Percentiles rank a stretch among this genome's conserved stretches.
phyloP scores from a whole-genome alignment of 2,329 filamentous ascomycete genomes.

The Colletotrichum nymphaeae region DNA sequence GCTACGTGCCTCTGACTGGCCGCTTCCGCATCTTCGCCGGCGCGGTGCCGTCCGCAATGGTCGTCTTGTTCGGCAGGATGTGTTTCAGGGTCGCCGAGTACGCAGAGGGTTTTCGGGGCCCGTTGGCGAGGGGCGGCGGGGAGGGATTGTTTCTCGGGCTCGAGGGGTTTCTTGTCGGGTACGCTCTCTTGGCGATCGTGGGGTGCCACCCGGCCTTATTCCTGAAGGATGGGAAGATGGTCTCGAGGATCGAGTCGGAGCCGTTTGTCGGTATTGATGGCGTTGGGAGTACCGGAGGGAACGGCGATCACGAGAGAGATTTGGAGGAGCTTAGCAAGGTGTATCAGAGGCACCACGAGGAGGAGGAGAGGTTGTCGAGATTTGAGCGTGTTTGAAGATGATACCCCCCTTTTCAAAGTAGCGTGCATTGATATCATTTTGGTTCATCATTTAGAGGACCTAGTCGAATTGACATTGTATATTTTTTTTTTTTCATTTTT shows the following conservation, averaged over 20 bases:
- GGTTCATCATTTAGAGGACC: not conserved
- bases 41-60: slow-evolving; percentile 39
- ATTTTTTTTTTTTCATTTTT: not conserved
- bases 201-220: slow-evolving; percentile 43
- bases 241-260: slow-evolving; percentile 12
- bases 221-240: slow-evolving; percentile 20
- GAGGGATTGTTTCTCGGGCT: slow-evolving; percentile 42
- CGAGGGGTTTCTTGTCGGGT: slow-evolving; percentile 44
- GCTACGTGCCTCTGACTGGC: slow-evolving; percentile 40
- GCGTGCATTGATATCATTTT: not conserved
- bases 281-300: not conserved
- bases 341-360: slow-evolving; percentile 24
- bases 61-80: slow-evolving; percentile 41
- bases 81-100: slow-evolving; percentile 42
- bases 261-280: slow-evolving; percentile 14
- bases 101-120: slow-evolving; percentile 40
- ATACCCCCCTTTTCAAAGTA: not conserved
- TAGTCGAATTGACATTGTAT: not conserved
- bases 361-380: slow-evolving; percentile 20
- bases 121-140: slow-evolving; percentile 39
- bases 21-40: slow-evolving; percentile 42
- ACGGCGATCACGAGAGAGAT: slow-evolving; percentile 6
- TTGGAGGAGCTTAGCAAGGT: slow-evolving; percentile 34
- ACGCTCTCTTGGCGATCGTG: slow-evolving; percentile 42
- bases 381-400: slow-evolving; percentile 6